Percentiles rank a stretch among this genome's conserved stretches.
phyloP scores from a whole-genome alignment of 208 protist genomes.

The Acanthamoeba rhysodes region DNA sequence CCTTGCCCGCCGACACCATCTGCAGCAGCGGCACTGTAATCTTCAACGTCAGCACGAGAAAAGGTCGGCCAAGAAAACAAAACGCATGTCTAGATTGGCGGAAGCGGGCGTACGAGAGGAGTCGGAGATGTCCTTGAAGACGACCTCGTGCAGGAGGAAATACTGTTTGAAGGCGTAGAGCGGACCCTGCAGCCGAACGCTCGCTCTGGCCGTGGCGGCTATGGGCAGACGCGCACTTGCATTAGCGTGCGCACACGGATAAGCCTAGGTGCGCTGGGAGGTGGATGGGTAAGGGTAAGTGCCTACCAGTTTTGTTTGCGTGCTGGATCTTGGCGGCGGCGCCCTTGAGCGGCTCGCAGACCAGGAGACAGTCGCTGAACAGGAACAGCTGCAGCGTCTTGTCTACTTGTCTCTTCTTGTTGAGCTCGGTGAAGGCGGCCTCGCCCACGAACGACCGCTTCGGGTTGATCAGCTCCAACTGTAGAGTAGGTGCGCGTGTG shows the following conservation, averaged over 20 bases:
- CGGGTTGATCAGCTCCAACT: conserved; percentile 49
- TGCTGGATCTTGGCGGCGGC: conserved; percentile 30
- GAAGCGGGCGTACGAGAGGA: background rate
- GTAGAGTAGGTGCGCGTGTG: background rate
- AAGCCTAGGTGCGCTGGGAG: background rate
- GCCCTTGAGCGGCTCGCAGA: conserved; percentile 34
- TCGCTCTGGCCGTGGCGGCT: background rate
- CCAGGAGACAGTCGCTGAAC: conserved; percentile 23
- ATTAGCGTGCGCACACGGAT: background rate
- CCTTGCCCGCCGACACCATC: conserved; percentile 14
- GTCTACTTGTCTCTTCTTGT: conserved; percentile 36
- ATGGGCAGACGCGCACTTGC: background rate
- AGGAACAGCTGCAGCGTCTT: conserved; percentile 26
- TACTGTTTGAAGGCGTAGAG: conserved; percentile 30
- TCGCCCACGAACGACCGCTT: conserved; percentile 20
- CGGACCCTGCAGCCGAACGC: conserved; percentile 5
- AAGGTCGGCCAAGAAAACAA: no score
- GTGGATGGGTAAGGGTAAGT: background rate
- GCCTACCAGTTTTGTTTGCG: background rate
- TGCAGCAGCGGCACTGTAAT: conserved; percentile 25
- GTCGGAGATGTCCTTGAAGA: conserved; percentile 20
- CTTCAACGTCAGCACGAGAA: background rate
- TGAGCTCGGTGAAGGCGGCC: conserved; percentile 25
- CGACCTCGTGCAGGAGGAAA: conserved; percentile 2
- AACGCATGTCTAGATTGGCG: background rate